Evolutionary conservation across 208 protist genomes (phyloP).

Genomic region (Trypanosoma avium): DNA sequence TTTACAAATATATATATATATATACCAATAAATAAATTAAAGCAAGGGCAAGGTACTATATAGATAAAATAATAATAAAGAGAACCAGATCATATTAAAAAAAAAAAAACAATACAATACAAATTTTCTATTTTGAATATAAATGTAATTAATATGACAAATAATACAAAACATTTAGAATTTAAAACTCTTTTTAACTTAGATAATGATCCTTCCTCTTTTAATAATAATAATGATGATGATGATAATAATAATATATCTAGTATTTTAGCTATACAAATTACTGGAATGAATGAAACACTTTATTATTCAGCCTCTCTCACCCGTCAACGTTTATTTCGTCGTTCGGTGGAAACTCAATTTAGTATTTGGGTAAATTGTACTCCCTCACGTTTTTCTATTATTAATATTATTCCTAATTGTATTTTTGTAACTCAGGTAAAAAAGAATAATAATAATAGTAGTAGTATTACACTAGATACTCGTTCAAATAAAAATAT

Average conservation of each 20-base stretch:
- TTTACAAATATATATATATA: no score
- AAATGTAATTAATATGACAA: background rate
- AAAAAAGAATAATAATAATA: no score
- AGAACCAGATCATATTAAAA: no score
- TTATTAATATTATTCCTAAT: no score
- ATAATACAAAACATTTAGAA: background rate
- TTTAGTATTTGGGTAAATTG: background rate
- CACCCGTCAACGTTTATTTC: background rate
- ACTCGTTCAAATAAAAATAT: no score
- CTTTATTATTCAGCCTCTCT: background rate
- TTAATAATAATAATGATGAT: background rate
- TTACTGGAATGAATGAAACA: constrained; percentile 4
- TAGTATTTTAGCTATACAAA: background rate
- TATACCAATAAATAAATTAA: no score
- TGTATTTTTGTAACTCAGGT: no score
- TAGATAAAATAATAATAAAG: no score
- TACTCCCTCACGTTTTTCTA: constrained; percentile 4
- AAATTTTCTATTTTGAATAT: no score
- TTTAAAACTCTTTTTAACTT: background rate
- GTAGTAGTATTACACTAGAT: no score
- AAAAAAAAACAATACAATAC: no score
- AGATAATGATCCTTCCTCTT: background rate
- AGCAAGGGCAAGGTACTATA: no score
- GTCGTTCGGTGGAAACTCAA: background rate
- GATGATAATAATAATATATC: background rate